Evolutionary conservation across 768 basidiomycete genomes (phyloP).

Genomic region (Botryobasidium botryosum): DNA sequence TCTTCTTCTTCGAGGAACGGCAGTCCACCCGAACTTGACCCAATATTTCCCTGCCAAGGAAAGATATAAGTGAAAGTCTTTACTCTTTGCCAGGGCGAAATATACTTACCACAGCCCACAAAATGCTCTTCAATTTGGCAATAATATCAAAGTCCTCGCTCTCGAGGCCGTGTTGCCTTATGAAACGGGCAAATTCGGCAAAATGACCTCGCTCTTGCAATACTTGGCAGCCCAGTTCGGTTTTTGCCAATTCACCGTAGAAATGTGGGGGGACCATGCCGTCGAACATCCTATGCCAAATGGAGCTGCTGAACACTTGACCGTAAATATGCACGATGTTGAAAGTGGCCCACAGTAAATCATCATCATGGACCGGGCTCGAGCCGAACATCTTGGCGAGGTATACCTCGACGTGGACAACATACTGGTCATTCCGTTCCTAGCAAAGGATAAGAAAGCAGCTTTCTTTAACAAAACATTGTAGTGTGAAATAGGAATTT

Average conservation of each 20-base stretch:
- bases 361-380: conserved; percentile 47
- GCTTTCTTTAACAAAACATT: not conserved
- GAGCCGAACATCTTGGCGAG: conserved; percentile 61
- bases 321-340: not conserved
- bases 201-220: conserved; percentile 86
- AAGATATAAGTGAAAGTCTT: not conserved
- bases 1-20: conserved; percentile 92
- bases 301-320: not conserved
- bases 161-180: conserved; percentile 74
- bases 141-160: conserved; percentile 70
- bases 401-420: conserved; percentile 86
- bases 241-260: conserved; percentile 96
- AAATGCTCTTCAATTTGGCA: conserved; percentile 78
- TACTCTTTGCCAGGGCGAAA: too few species aligned
- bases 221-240: conserved; percentile 83
- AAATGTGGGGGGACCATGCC: conserved; percentile 88
- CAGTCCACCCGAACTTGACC: conserved; percentile 78
- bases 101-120: conserved; percentile 87
- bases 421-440: conserved; percentile 90
- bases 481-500: not conserved
- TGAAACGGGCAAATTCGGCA: conserved; percentile 75
- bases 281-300: conserved; percentile 44
- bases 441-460: conserved; percentile 19
- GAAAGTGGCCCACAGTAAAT: conserved; percentile 29
- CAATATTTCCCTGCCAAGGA: conserved; percentile 67